Evolutionary conservation across 306 rosid species (phyloP).

Genomic region (Bauhinia variegata): DNA sequence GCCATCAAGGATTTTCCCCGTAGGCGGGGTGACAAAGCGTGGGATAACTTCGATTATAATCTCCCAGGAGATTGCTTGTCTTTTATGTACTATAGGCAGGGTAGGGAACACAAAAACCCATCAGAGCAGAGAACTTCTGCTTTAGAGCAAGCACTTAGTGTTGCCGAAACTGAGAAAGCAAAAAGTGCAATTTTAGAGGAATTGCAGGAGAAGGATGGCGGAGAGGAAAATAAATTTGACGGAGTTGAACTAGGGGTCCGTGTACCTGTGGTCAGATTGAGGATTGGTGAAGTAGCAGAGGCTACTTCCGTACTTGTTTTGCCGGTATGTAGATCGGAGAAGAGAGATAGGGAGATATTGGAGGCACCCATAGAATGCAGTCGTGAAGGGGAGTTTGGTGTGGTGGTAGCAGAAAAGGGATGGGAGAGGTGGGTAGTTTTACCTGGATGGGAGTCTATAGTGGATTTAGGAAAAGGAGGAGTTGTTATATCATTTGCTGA

Average conservation of each 20-base stretch:
- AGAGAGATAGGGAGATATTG: slow-evolving; percentile 47
- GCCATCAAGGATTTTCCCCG: slow-evolving; percentile 78
- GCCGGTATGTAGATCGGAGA: slow-evolving; percentile 72
- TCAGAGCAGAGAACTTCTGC: slow-evolving; percentile 50
- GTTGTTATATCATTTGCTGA: slow-evolving; percentile 71
- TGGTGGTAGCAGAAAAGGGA: slow-evolving; percentile 78
- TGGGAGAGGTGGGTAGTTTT: slow-evolving; percentile 88
- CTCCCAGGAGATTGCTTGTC: slow-evolving; percentile 76
- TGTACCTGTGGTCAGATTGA: slow-evolving; percentile 87
- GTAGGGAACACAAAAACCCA: slow-evolving; percentile 57
- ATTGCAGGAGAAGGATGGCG: slow-evolving; percentile 25
- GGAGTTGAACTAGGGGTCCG: background rate
- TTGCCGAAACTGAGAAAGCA: slow-evolving; percentile 61
- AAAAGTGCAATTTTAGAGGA: slow-evolving; percentile 25
- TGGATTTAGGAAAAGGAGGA: slow-evolving; percentile 55
- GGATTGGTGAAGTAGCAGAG: slow-evolving; percentile 86
- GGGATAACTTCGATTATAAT: slow-evolving; percentile 67
- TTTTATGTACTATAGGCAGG: slow-evolving; percentile 69
- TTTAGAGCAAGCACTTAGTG: slow-evolving; percentile 59
- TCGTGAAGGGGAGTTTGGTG: slow-evolving; percentile 68
- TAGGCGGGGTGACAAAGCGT: slow-evolving; percentile 61
- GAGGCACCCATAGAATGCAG: slow-evolving; percentile 71
- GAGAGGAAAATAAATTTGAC: background rate
- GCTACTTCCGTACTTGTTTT: slow-evolving; percentile 62
- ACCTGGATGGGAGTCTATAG: slow-evolving; percentile 74